phyloP scores from a whole-genome alignment of 2,329 filamentous ascomycete genomes.

The Claviceps lovelessii region DNA sequence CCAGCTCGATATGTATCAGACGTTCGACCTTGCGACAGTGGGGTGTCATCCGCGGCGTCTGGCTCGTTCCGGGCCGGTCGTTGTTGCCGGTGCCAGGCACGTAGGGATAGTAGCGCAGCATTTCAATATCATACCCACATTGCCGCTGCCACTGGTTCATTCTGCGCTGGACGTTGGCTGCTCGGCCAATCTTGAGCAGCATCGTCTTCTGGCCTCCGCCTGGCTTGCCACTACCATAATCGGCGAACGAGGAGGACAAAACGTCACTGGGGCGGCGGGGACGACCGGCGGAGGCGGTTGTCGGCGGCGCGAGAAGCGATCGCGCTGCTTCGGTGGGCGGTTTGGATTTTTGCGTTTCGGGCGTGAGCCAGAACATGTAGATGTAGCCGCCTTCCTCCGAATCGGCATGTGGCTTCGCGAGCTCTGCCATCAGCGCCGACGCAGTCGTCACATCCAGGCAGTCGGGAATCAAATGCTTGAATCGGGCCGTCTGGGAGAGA shows the following conservation, averaged over 20 bases:
- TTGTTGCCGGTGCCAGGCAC: slow-evolving; percentile 28
- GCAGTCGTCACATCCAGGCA: slow-evolving; percentile 52
- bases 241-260: slow-evolving; percentile 11
- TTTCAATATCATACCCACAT: slow-evolving; percentile 75
- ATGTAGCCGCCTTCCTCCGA: slow-evolving; percentile 80
- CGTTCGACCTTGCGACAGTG: slow-evolving; percentile 81
- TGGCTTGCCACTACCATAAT: slow-evolving; percentile 23
- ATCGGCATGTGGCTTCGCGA: slow-evolving; percentile 52
- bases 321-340: slow-evolving; percentile 45
- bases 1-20: slow-evolving; percentile 80
- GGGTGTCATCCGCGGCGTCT: slow-evolving; percentile 54
- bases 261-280: slow-evolving; percentile 30
- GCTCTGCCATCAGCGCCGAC: slow-evolving; percentile 58
- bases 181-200: slow-evolving; percentile 52
- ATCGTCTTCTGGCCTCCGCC: slow-evolving; percentile 41
- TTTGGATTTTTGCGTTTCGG: slow-evolving; percentile 36
- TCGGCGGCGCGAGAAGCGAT: slow-evolving; percentile 40
- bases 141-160: slow-evolving; percentile 90
- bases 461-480: slow-evolving; percentile 48
- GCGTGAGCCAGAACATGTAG: slow-evolving; percentile 96
- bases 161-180: slow-evolving; percentile 73
- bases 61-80: slow-evolving; percentile 13
- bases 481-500: slow-evolving; percentile 16
- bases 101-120: slow-evolving; percentile 89
- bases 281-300: slow-evolving; percentile 18